Evolutionary conservation across 805 yeast species (phyloP).

Genomic region (Metschnikowia henanensis): DNA sequence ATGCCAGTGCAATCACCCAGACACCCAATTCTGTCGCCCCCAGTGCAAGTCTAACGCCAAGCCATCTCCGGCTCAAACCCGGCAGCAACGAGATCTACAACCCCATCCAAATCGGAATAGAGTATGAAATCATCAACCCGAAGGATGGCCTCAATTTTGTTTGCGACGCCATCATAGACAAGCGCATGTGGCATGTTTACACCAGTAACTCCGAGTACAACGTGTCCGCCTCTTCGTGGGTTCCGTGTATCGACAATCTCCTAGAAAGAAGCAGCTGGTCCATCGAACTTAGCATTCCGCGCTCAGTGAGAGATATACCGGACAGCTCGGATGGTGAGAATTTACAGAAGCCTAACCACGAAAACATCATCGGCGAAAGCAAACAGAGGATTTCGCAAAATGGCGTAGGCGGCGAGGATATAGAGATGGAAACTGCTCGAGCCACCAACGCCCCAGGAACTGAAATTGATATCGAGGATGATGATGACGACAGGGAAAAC

Average conservation of each 20-base stretch:
- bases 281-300: slow-evolving; percentile 79
- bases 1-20: slow-evolving; percentile 28
- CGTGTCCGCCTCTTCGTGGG: slow-evolving; percentile 92
- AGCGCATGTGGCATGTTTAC: slow-evolving; percentile 76
- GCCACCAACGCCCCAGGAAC: slow-evolving; percentile 6
- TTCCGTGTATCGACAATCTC: slow-evolving; percentile 89
- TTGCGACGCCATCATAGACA: slow-evolving; percentile 52
- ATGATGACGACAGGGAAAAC: slow-evolving; percentile 46
- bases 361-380: too few species aligned
- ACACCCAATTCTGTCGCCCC: slow-evolving; percentile 32
- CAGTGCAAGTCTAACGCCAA: slow-evolving; percentile 33
- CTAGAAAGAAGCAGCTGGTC: slow-evolving; percentile 95
- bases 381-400: not conserved
- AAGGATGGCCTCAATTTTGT: slow-evolving; percentile 75
- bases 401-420: not conserved
- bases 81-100: slow-evolving; percentile 51
- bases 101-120: slow-evolving; percentile 71
- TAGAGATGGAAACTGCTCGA: not conserved
- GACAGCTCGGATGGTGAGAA: not conserved
- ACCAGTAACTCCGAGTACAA: slow-evolving; percentile 79
- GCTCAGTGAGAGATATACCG: slow-evolving; percentile 69
- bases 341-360: not conserved
- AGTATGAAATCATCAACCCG: slow-evolving; percentile 64
- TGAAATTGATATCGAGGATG: slow-evolving; percentile 26
- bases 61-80: slow-evolving; percentile 34